A percentile compares a stretch with the other conserved stretches of the same genome.
phyloP scores from a whole-genome alignment of 75 land plant genomes.

The Sequoia sempervirens region DNA sequence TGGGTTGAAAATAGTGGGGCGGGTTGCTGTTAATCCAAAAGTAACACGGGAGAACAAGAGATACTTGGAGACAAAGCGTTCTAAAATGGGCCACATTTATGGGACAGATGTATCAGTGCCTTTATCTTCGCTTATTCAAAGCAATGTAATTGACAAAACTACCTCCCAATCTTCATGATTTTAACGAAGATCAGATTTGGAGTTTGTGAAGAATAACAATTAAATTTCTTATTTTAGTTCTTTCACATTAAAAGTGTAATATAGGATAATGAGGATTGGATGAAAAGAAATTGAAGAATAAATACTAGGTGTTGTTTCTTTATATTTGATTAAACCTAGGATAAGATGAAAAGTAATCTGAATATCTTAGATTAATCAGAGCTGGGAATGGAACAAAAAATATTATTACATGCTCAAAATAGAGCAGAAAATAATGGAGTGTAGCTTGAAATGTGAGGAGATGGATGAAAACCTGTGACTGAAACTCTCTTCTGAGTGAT shows the following conservation, averaged over 20 bases:
- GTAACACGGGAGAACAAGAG: conserved; percentile 79
- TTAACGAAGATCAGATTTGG: neutral
- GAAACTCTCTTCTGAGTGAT: no score
- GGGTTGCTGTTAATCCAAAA: conserved; percentile 51
- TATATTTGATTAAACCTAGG: no score
- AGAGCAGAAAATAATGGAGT: no score
- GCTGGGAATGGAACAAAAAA: no score
- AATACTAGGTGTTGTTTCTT: no score
- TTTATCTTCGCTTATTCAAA: neutral
- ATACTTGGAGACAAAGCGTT: conserved; percentile 86
- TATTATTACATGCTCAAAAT: no score
- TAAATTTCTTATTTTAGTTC: neutral
- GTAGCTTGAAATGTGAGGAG: no score
- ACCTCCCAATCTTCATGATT: neutral
- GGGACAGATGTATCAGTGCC: conserved; percentile 32
- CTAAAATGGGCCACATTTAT: conserved; percentile 95
- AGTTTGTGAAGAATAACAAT: neutral
- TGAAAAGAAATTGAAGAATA: no score
- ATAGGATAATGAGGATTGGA: no score
- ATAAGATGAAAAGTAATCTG: no score
- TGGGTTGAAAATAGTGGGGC: conserved; percentile 52
- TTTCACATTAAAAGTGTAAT: neutral
- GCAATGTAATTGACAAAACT: neutral
- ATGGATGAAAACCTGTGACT: no score
- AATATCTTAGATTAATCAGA: no score